Conservation (phyloP, 192 early-diverging fungal genomes). For the Mortierella hygrophila region DNA sequence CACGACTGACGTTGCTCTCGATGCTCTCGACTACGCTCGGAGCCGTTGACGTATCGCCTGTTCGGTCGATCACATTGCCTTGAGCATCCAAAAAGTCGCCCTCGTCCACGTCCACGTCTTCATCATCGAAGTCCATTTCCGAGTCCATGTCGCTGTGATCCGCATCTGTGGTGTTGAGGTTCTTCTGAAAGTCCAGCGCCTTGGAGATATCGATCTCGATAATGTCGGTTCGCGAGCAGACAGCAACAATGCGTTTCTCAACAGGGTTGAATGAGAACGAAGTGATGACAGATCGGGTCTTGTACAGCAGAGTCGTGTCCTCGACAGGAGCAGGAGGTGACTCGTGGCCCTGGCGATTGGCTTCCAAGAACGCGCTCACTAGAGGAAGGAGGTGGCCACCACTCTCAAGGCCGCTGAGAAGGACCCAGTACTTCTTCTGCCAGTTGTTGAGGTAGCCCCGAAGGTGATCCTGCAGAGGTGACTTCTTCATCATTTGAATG, state of each 20-base stretch:
- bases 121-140: slow-evolving; percentile 47
- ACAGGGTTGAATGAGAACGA: slow-evolving; percentile 69
- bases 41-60: slow-evolving; percentile 20
- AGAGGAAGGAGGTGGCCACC: slow-evolving; percentile 48
- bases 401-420: slow-evolving; percentile 48
- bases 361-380: slow-evolving; percentile 35
- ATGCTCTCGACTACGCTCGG: slow-evolving; percentile 42
- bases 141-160: slow-evolving; percentile 53
- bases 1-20: slow-evolving; percentile 28
- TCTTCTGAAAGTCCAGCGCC: slow-evolving; percentile 50
- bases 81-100: slow-evolving; percentile 49
- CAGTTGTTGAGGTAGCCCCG: slow-evolving; percentile 45
- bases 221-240: slow-evolving; percentile 74
- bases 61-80: slow-evolving; percentile 46
- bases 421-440: slow-evolving; percentile 56
- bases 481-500: slow-evolving; percentile 29
- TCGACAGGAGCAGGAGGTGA: slow-evolving; percentile 41
- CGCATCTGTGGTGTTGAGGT: slow-evolving; percentile 18
- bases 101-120: slow-evolving; percentile 25
- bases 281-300: slow-evolving; percentile 58
- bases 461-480: slow-evolving; percentile 44
- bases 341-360: slow-evolving; percentile 26
- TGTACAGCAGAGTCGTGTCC: slow-evolving; percentile 54
- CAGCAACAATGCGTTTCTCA: slow-evolving; percentile 70
- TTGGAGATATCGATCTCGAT: slow-evolving; percentile 77